Percentiles rank a stretch among this genome's conserved stretches.
phyloP scores from a whole-genome alignment of 306 rosid genomes.

The Phaseolus lunatus region DNA sequence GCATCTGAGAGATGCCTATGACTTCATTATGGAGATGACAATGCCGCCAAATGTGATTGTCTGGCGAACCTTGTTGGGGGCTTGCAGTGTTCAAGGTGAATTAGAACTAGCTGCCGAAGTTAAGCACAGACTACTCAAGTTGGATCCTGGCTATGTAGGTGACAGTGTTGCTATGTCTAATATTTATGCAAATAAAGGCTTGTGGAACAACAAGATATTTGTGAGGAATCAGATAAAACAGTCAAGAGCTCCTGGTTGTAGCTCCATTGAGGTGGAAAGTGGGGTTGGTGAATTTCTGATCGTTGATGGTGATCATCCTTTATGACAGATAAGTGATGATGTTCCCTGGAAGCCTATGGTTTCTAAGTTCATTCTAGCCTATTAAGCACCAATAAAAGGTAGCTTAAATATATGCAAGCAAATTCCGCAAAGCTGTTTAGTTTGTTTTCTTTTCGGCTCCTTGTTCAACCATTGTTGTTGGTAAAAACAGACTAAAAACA shows the following conservation, averaged over 20 bases:
- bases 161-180: conserved; percentile 71
- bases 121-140: conserved; percentile 47
- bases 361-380: not conserved
- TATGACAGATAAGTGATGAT: conserved; percentile 47
- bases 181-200: conserved; percentile 61
- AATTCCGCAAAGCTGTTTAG: conserved; percentile 1
- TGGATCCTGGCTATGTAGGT: conserved; percentile 63
- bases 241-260: conserved; percentile 57
- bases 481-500: not conserved
- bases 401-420: conserved; percentile 5
- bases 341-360: conserved; percentile 44
- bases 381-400: conserved; percentile 14
- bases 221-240: conserved; percentile 55
- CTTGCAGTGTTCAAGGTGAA: conserved; percentile 61
- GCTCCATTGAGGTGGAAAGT: conserved; percentile 59
- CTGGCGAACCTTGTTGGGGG: conserved; percentile 69
- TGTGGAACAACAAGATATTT: conserved; percentile 63
- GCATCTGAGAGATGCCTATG: conserved; percentile 56
- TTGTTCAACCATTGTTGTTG: not conserved
- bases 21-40: conserved; percentile 57
- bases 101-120: conserved; percentile 57
- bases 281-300: conserved; percentile 47
- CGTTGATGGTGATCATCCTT: conserved; percentile 45
- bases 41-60: conserved; percentile 51
- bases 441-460: not conserved